phyloP scores from a whole-genome alignment of 371 early-diverging fungal genomes.

The Mortierella sp. region DNA sequence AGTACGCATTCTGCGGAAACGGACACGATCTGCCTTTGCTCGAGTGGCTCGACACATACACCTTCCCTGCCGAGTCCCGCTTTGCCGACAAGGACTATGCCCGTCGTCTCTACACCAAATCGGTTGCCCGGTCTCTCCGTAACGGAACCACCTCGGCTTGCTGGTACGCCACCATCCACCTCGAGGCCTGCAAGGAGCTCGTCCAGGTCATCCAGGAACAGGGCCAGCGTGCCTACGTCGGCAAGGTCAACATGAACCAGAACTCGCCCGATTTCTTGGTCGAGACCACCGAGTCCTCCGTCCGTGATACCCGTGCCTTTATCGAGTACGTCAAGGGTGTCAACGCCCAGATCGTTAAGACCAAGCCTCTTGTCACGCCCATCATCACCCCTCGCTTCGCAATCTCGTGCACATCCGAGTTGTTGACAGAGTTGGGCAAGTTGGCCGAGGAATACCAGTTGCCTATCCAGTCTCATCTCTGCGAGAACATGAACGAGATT shows the following conservation, averaged over 20 bases:
- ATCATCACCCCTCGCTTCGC: slow-evolving; percentile 94
- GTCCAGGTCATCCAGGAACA: slow-evolving; percentile 75
- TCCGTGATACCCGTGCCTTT: slow-evolving; percentile 79
- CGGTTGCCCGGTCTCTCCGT: slow-evolving; percentile 77
- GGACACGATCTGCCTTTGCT: slow-evolving; percentile 93
- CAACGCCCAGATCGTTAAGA: background rate
- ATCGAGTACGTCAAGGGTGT: slow-evolving; percentile 65
- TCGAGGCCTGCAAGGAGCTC: slow-evolving; percentile 77
- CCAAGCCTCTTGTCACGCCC: slow-evolving; percentile 72
- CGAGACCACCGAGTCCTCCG: slow-evolving; percentile 75
- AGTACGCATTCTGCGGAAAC: slow-evolving; percentile 88
- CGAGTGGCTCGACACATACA: slow-evolving; percentile 88
- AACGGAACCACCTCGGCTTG: slow-evolving; percentile 90
- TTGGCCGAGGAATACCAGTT: slow-evolving; percentile 79
- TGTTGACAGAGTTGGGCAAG: slow-evolving; percentile 77
- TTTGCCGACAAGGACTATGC: slow-evolving; percentile 78
- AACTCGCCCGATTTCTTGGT: slow-evolving; percentile 83
- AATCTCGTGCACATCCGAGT: slow-evolving; percentile 78
- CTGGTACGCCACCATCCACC: slow-evolving; percentile 93
- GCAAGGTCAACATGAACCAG: slow-evolving; percentile 96
- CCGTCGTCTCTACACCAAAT: slow-evolving; percentile 70
- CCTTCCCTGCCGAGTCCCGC: slow-evolving; percentile 86
- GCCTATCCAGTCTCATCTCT: slow-evolving; percentile 88
- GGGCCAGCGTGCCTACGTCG: slow-evolving; percentile 95
- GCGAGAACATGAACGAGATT: slow-evolving; percentile 87